Conservation (phyloP, 495 filamentous ascomycete genomes). For the Penicillium pulvis region DNA sequence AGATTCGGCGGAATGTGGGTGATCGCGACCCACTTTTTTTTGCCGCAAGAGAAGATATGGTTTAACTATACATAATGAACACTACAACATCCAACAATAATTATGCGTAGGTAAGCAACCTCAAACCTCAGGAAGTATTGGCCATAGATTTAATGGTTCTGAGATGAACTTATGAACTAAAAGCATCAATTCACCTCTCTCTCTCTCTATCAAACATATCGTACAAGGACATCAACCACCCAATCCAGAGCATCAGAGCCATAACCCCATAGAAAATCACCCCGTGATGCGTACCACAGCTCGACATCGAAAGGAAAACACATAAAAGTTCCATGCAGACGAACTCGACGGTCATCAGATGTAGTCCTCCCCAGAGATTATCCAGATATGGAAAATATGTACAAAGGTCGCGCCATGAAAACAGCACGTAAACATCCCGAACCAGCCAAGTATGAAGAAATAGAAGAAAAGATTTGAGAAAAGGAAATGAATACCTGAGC, state of each 20-base stretch:
- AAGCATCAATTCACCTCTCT: slow-evolving; percentile 24
- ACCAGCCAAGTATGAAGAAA: slow-evolving; percentile 13
- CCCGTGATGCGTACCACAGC: slow-evolving; percentile 17
- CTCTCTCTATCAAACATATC: slow-evolving; percentile 21
- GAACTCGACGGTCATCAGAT: slow-evolving; percentile 21
- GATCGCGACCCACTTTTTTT: slow-evolving; percentile 7
- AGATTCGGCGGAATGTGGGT: slow-evolving; percentile 6
- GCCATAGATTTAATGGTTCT: background rate
- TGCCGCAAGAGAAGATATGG: background rate
- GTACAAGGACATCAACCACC: slow-evolving; percentile 22
- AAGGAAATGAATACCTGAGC: slow-evolving; percentile 1
- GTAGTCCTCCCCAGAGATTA: slow-evolving; percentile 19
- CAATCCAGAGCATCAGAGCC: slow-evolving; percentile 12
- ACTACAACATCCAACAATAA: too few relatives aligned
- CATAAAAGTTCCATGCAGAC: slow-evolving; percentile 14
- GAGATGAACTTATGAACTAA: slow-evolving; percentile 1
- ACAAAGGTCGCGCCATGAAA: slow-evolving; percentile 22
- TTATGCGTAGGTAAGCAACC: too few relatives aligned
- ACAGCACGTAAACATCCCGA: slow-evolving; percentile 20
- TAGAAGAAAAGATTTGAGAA: slow-evolving; percentile 7
- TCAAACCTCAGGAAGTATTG: too few relatives aligned
- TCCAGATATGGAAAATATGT: slow-evolving; percentile 29
- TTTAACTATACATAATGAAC: background rate
- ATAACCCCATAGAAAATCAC: slow-evolving; percentile 10
- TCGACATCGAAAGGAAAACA: slow-evolving; percentile 12